A percentile compares a stretch with the other conserved stretches of the same genome.
Conservation (phyloP, 75 land plant genomes). For the Sequoia sempervirens region DNA sequence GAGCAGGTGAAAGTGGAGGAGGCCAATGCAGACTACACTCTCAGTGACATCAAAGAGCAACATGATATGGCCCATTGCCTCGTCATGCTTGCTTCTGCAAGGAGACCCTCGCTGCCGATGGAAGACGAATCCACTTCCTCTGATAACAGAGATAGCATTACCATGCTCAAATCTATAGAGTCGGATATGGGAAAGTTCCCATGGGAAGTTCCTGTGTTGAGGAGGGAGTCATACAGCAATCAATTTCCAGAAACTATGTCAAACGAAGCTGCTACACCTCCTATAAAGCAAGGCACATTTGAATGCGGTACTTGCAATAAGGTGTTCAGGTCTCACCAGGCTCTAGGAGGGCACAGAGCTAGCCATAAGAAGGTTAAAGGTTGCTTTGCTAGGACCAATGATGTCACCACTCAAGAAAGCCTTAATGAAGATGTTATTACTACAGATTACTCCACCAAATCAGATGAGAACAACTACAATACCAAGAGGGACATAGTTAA, state of each 20-base stretch:
- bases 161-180: not conserved
- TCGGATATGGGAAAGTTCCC: not conserved
- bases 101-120: not conserved
- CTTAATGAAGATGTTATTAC: not conserved
- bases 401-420: not conserved
- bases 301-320: slow-evolving; percentile 19
- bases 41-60: slow-evolving; percentile 25
- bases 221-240: not conserved
- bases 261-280: not conserved
- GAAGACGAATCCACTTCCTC: not conserved
- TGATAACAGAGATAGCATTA: not conserved
- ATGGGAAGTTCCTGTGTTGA: not conserved
- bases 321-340: slow-evolving; percentile 16
- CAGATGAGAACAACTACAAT: slow-evolving; percentile 1
- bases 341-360: slow-evolving; percentile 16
- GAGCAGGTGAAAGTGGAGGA: not conserved
- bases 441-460: not conserved
- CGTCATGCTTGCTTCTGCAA: slow-evolving; percentile 35
- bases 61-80: slow-evolving; percentile 46
- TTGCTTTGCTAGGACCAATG: slow-evolving; percentile 12
- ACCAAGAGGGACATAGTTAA: not conserved
- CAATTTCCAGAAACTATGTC: not conserved
- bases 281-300: not conserved
- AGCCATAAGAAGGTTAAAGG: slow-evolving; percentile 18
- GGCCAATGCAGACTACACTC: not conserved